Evolutionary conservation across 768 basidiomycete genomes (phyloP).

Genomic region (Stropharia rugosoannulata): DNA sequence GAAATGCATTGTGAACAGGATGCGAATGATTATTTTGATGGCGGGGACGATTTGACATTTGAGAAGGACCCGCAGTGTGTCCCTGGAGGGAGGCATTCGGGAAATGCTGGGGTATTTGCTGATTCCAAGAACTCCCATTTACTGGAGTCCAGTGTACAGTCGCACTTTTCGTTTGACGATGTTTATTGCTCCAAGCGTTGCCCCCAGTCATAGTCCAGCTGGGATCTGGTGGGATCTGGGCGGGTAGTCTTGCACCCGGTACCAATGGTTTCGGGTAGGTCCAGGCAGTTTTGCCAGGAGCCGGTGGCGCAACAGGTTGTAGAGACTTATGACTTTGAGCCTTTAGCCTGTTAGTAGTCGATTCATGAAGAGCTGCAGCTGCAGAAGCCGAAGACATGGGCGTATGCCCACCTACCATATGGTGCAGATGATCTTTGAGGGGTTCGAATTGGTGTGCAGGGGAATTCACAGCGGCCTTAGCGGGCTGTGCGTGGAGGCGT

Average conservation of each 20-base stretch:
- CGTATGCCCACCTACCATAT: constrained; percentile 9
- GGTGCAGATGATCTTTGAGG: constrained; percentile 10
- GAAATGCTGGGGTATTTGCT: constrained; percentile 9
- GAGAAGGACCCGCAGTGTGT: not conserved
- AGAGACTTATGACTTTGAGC: constrained; percentile 1
- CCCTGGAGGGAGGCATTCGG: constrained; percentile 7
- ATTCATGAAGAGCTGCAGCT: constrained; percentile 18
- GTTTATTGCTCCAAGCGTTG: constrained; percentile 25
- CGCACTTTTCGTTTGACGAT: constrained; percentile 14
- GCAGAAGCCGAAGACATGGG: constrained; percentile 24
- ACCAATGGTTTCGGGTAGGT: constrained; percentile 19
- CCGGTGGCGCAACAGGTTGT: constrained; percentile 4
- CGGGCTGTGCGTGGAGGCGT: constrained; percentile 8
- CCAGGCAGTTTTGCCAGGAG: constrained; percentile 19
- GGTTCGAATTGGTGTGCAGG: constrained; percentile 15
- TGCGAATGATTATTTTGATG: constrained; percentile 23
- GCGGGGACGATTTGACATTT: constrained; percentile 11
- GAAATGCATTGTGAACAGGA: constrained; percentile 13
- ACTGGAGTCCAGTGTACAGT: constrained; percentile 18
- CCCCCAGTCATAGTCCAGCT: constrained; percentile 27
- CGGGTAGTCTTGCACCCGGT: constrained; percentile 13
- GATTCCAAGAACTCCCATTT: constrained; percentile 16
- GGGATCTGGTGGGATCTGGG: constrained; percentile 18
- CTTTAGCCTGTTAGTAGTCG: constrained; percentile 11
- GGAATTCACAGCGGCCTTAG: constrained; percentile 6